Percentiles rank a stretch among this genome's conserved stretches.
Evolutionary conservation across 2,329 filamentous ascomycete genomes (phyloP).

Genomic region (Diaporthe ampelina): DNA sequence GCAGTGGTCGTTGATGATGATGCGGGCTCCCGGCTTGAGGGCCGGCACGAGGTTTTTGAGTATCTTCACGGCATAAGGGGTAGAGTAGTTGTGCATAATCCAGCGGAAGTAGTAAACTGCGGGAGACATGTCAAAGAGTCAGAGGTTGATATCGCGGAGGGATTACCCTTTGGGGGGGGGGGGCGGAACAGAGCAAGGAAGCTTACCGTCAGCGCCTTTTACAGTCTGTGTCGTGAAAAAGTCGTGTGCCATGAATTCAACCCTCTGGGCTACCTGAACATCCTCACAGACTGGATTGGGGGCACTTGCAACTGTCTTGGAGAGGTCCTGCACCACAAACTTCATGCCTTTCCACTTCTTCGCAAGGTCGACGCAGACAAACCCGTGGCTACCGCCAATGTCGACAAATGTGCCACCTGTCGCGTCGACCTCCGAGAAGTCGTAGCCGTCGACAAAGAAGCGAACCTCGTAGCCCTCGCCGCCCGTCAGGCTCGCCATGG

Average conservation of each 20-base stretch:
- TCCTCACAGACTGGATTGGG: slow-evolving; percentile 59
- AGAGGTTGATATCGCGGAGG: neutral
- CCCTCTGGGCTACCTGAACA: slow-evolving; percentile 53
- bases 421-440: slow-evolving; percentile 63
- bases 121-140: neutral
- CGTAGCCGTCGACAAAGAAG: slow-evolving; percentile 67
- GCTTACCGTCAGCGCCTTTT: slow-evolving; percentile 64
- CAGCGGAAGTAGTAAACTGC: slow-evolving; percentile 70
- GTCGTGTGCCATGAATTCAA: slow-evolving; percentile 64
- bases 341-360: slow-evolving; percentile 62
- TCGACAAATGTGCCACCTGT: slow-evolving; percentile 67
- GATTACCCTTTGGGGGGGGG: no score
- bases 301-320: slow-evolving; percentile 62
- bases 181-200: neutral
- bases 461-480: slow-evolving; percentile 69
- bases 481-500: slow-evolving; percentile 68
- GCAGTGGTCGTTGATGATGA: slow-evolving; percentile 60
- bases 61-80: slow-evolving; percentile 64
- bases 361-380: slow-evolving; percentile 69
- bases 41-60: slow-evolving; percentile 66
- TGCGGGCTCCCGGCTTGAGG: slow-evolving; percentile 65
- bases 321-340: slow-evolving; percentile 70
- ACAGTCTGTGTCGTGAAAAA: slow-evolving; percentile 71
- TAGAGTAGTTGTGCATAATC: slow-evolving; percentile 74
- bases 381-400: slow-evolving; percentile 70